Evolutionary conservation across 257 asterid genomes (phyloP).

Genomic region (Przewalskia tangutica): DNA sequence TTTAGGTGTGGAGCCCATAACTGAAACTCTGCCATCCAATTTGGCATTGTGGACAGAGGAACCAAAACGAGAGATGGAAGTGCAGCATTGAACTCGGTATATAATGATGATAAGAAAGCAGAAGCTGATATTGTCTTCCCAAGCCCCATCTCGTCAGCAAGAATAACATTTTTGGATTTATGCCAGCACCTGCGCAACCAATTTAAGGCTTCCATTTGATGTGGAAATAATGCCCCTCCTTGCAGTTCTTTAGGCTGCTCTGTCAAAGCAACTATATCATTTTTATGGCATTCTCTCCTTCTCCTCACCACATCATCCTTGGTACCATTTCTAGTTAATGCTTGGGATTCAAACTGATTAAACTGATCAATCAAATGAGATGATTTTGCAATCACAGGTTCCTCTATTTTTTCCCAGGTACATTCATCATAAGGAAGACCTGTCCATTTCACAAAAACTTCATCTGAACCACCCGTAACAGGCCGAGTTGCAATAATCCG

Average conservation of each 20-base stretch:
- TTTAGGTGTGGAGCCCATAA: conserved; percentile 94
- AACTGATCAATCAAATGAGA: conserved; percentile 58
- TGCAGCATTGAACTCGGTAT: conserved; percentile 66
- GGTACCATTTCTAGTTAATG: conserved; percentile 40
- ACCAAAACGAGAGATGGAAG: conserved; percentile 93
- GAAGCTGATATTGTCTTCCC: conserved; percentile 95
- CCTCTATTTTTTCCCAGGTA: conserved; percentile 92
- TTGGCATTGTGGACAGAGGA: conserved; percentile 98
- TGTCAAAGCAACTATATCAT: conserved; percentile 55
- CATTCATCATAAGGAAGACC: conserved; percentile 92
- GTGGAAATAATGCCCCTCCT: conserved; percentile 90
- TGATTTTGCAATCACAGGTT: conserved; percentile 51
- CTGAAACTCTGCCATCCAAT: conserved; percentile 96
- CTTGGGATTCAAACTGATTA: conserved; percentile 59
- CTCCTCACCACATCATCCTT: conserved; percentile 32
- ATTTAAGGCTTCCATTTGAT: conserved; percentile 95
- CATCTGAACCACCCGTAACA: conserved; percentile 52
- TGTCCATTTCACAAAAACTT: conserved; percentile 78
- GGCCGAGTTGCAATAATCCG: conserved; percentile 65
- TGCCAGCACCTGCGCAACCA: conserved; percentile 97
- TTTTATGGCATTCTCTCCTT: conserved; percentile 29
- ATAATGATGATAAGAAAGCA: conserved; percentile 81
- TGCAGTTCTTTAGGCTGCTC: conserved; percentile 87
- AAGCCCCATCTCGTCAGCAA: conserved; percentile 99
- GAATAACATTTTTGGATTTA: conserved; percentile 84